phyloP scores from a whole-genome alignment of 352 stramenopile genomes.

The Globisporangium spiculum region DNA sequence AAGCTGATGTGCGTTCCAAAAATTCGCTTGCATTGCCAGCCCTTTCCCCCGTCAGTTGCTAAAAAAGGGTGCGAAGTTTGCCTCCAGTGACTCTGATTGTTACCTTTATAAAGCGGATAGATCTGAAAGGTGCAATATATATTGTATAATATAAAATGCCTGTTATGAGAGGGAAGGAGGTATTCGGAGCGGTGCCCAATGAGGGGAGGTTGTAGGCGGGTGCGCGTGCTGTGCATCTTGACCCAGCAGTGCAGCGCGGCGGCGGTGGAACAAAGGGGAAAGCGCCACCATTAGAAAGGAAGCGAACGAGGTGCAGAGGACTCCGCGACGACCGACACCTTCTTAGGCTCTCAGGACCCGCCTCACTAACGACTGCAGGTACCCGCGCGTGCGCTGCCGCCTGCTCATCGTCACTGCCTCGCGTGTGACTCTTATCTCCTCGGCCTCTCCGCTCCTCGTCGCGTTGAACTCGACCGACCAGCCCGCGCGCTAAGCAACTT shows the following conservation, averaged over 20 bases:
- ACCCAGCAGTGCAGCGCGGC: not conserved
- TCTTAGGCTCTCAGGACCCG: not conserved
- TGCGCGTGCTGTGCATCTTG: constrained; percentile 1
- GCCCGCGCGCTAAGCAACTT: not conserved
- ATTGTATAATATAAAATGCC: too few species aligned
- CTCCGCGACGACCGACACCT: not conserved
- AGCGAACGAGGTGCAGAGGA: not conserved
- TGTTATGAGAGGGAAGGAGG: not conserved
- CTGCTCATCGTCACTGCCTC: not conserved
- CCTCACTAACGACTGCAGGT: not conserved
- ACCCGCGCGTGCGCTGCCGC: not conserved
- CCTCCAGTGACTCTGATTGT: not conserved
- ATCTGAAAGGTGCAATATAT: not conserved
- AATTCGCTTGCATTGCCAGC: constrained; percentile 1
- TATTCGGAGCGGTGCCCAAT: constrained; percentile 3
- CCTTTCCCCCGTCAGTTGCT: not conserved
- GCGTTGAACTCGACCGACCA: not conserved
- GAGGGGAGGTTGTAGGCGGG: not conserved
- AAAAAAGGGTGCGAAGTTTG: not conserved
- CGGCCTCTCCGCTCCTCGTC: not conserved
- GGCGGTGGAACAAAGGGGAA: not conserved
- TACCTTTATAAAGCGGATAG: not conserved
- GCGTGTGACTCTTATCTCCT: not conserved
- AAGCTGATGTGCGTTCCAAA: constrained; percentile 1
- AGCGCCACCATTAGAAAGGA: constrained; percentile 4